A percentile compares a stretch with the other conserved stretches of the same genome.
Evolutionary conservation across 2,329 filamentous ascomycete species (phyloP).

Genomic region (Aspergillus sp.): DNA sequence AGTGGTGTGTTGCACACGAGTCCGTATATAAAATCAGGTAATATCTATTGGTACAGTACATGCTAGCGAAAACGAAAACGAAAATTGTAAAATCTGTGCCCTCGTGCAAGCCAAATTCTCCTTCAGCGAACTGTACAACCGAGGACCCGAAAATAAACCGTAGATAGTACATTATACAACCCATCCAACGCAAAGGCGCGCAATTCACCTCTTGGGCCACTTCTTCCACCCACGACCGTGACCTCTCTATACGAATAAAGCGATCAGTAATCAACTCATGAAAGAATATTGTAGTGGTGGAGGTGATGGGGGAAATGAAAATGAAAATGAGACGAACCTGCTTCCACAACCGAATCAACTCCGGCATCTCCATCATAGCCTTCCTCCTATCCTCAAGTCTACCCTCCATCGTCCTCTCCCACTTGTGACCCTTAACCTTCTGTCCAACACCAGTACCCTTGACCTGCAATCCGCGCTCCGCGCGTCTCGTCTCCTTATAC

Average conservation of each 20-base stretch:
- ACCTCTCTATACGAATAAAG: constrained; percentile 54
- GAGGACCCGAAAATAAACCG: constrained; percentile 12
- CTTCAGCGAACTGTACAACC: constrained; percentile 3
- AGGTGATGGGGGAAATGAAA: background rate
- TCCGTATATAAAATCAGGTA: constrained; percentile 2
- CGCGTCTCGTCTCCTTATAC: constrained; percentile 63
- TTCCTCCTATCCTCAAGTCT: constrained; percentile 84
- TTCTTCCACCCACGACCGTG: constrained; percentile 75
- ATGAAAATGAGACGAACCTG: constrained; percentile 59
- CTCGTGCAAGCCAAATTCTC: constrained; percentile 10
- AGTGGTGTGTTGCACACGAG: constrained; percentile 5
- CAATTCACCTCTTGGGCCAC: constrained; percentile 58
- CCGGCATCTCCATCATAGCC: constrained; percentile 94
- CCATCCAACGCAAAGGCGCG: background rate
- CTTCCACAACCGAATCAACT: constrained; percentile 90
- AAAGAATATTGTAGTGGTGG: background rate
- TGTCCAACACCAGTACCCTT: constrained; percentile 93
- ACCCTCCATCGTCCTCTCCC: constrained; percentile 81
- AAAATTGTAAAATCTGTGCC: constrained; percentile 14
- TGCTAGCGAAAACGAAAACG: background rate
- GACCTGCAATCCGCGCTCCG: constrained; percentile 78
- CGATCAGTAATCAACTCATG: constrained; percentile 34
- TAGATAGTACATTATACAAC: constrained; percentile 19
- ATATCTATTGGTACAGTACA: constrained; percentile 24
- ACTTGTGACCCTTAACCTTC: constrained; percentile 90